Base-by-base conservation (phyloP, 805 yeast species). In the Komagataella pastoris region DNA sequence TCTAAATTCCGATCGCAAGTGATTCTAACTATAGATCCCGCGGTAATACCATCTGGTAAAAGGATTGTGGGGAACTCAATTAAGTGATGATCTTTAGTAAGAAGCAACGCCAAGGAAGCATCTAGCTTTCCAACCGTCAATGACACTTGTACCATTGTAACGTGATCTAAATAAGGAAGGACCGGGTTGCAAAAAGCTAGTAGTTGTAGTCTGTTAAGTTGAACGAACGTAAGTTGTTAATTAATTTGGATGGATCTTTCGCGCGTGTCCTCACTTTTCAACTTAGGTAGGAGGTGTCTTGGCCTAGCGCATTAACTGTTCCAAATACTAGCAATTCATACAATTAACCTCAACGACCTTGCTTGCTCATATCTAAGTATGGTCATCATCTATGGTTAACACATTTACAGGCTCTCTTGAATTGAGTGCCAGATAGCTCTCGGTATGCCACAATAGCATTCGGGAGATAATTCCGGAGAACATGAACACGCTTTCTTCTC, bases 21-120 rank as follows among this genome's bases (percentile, higher is more conserved):
- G 65, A 93, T 83, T 59, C 84, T 85, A 50, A 93, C 88, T 51
- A 93, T 85, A 10, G 96, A 86, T 2, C 99, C 99, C 1, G 98
- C 95, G 57, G 79, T 76, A 43, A 90, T 93, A 45, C 91, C 90
- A 58, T 83, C 85, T 7, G 99, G 99, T 48, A 93, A 71, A 51
- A 93, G 72, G 53, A 91, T 81, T 3, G 98, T 88, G n/a, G 99
- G 99, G 61, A 91, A 93, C 62, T 93, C 99, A 57, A 93, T 90
- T 55, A 91, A 74, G 63, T 90, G 96, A 65, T 91, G 98, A 65
- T 91, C 71, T 52, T 84, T 79, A 17, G 99, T 91, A 44, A 95
- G 77, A 47, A 93, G 73, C 48, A 93, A 73, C 30, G 98, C 98
- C 65, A 93, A 73, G 2, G 97, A 89, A 10, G 97, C 96, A 64